Evolutionary conservation across 306 rosid genomes (phyloP).

Genomic region (Cicer chorassanicum): DNA sequence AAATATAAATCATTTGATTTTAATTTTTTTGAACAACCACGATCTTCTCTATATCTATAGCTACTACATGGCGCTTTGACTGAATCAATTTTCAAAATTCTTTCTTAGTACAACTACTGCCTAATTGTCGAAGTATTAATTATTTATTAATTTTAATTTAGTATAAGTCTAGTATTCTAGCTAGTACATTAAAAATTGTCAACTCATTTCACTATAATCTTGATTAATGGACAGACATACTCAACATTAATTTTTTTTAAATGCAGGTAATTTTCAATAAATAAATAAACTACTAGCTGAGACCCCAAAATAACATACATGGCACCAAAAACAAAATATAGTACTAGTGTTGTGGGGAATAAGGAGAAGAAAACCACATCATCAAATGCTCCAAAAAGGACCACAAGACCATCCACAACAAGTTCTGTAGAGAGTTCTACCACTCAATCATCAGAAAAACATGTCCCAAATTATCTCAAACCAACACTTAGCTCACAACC

Average conservation of each 20-base stretch:
- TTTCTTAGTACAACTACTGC: no score
- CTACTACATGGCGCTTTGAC: no score
- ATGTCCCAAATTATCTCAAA: conserved; percentile 67
- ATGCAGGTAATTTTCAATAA: conserved; percentile 32
- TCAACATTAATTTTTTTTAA: not conserved
- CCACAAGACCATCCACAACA: conserved; percentile 46
- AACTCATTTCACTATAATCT: no score
- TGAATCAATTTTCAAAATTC: no score
- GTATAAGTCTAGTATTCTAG: no score
- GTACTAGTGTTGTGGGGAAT: conserved; percentile 46
- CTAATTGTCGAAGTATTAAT: no score
- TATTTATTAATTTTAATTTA: no score
- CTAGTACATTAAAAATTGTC: no score
- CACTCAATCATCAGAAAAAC: conserved; percentile 51
- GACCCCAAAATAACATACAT: conserved; percentile 41
- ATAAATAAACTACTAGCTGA: not conserved
- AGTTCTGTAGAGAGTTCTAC: conserved; percentile 33
- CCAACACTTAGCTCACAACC: conserved; percentile 65
- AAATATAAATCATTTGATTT: not conserved
- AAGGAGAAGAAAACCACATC: conserved; percentile 58
- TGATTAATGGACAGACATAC: no score
- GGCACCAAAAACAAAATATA: conserved; percentile 69
- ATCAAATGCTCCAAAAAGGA: conserved; percentile 48
- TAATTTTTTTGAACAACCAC: no score
- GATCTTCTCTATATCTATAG: no score